phyloP scores from a whole-genome alignment of 2,329 filamentous ascomycete genomes.

The Tolypocladium endophyticum region DNA sequence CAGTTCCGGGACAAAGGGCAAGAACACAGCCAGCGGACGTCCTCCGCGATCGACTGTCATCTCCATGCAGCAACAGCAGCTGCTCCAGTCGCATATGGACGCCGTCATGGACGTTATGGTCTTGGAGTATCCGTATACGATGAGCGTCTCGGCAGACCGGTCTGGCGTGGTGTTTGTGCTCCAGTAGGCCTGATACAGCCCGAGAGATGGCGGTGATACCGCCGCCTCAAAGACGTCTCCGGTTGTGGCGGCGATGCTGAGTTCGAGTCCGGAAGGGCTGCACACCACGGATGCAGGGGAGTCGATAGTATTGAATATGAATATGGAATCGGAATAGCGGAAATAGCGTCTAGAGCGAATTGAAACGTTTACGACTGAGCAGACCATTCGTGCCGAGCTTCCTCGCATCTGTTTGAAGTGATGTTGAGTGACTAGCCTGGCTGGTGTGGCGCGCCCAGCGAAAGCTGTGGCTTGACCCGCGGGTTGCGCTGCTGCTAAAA shows the following conservation, averaged over 20 bases:
- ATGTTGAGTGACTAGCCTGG: not conserved
- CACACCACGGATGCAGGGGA: not conserved
- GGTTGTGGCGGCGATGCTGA: not conserved
- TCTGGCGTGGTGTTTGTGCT: constrained; percentile 85
- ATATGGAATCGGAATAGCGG: not conserved
- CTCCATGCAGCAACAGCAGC: constrained; percentile 73
- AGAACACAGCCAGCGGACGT: constrained; percentile 20
- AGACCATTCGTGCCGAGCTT: no score
- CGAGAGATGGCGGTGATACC: not conserved
- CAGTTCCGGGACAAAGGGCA: constrained; percentile 13
- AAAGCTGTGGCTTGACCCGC: not conserved
- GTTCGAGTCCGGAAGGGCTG: not conserved
- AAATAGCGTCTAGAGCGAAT: not conserved
- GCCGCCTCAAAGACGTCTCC: not conserved
- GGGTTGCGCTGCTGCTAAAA: constrained; percentile 10
- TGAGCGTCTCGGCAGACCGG: constrained; percentile 85
- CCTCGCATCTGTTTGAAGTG: not conserved
- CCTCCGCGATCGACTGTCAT: constrained; percentile 74
- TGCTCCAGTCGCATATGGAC: constrained; percentile 81
- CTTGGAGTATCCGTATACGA: constrained; percentile 79
- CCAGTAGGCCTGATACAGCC: constrained; percentile 23
- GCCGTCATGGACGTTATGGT: constrained; percentile 80
- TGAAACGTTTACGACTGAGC: not conserved
- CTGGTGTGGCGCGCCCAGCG: not conserved
- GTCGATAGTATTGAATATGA: not conserved